A percentile compares a stretch with the other conserved stretches of the same genome.
Conservation (phyloP, 768 basidiomycete genomes). For the Calocybe cyanea region DNA sequence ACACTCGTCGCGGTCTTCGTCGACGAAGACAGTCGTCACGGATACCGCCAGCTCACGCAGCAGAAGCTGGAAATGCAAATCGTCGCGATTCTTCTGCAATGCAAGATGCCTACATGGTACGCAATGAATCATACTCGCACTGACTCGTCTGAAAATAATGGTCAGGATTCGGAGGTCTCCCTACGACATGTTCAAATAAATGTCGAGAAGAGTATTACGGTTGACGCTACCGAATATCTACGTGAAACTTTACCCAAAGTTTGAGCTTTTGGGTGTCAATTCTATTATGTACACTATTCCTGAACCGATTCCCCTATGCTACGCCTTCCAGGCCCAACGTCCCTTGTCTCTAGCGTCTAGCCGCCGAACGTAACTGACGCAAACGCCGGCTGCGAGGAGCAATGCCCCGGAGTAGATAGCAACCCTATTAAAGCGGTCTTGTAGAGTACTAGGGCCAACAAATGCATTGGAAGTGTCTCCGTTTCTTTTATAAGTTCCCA, state of each 20-base stretch:
- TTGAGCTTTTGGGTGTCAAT: not conserved
- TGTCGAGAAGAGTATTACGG: constrained; percentile 19
- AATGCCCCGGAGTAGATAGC: constrained; percentile 34
- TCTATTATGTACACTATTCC: not conserved
- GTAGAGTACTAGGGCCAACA: constrained; percentile 12
- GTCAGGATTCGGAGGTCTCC: constrained; percentile 4
- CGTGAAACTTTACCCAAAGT: not conserved
- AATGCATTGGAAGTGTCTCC: constrained; percentile 2
- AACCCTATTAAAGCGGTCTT: constrained; percentile 28
- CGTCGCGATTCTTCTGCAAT: not conserved
- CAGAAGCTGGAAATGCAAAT: not conserved
- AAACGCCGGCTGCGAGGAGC: constrained; percentile 31
- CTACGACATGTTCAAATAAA: constrained; percentile 16
- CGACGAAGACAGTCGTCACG: constrained; percentile 5
- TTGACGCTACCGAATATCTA: constrained; percentile 5
- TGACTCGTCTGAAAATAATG: not conserved
- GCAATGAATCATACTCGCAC: not conserved
- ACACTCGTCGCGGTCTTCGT: constrained; percentile 20
- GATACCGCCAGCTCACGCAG: not conserved
- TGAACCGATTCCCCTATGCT: not conserved
- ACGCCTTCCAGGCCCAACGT: constrained; percentile 38
- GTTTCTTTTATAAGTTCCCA: constrained; percentile 28
- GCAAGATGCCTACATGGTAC: constrained; percentile 3
- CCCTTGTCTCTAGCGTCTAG: constrained; percentile 38
- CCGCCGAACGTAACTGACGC: constrained; percentile 39